Percentiles rank a stretch among this genome's conserved stretches.
phyloP scores from a whole-genome alignment of 495 filamentous ascomycete genomes.

The Aspergillus taichungensis region DNA sequence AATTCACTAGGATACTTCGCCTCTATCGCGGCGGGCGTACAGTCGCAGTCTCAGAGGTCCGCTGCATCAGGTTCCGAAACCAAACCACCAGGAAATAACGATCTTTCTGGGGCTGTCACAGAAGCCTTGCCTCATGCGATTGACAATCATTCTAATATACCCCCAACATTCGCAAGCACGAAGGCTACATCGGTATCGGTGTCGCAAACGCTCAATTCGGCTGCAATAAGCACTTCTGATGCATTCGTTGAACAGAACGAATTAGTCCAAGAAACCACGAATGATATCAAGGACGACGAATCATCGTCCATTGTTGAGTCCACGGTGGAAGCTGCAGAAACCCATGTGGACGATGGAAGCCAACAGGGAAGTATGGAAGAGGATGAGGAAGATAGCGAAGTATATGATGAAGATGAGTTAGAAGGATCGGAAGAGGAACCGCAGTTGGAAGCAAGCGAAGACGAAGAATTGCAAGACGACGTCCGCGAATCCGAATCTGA shows the following conservation, averaged over 20 bases:
- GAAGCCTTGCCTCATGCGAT: no score
- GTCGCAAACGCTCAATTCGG: no score
- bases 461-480: slow-evolving; percentile 3
- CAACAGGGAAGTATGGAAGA: not conserved
- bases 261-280: not conserved
- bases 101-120: no score
- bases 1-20: slow-evolving; percentile 25
- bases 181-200: no score
- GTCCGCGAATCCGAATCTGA: slow-evolving; percentile 5
- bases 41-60: slow-evolving; percentile 5
- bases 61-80: slow-evolving; percentile 10
- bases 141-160: not conserved
- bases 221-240: no score
- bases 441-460: slow-evolving; percentile 1
- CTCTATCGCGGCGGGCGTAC: slow-evolving; percentile 6
- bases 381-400: not conserved
- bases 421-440: not conserved
- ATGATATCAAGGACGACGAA: not conserved
- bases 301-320: not conserved
- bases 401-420: slow-evolving; percentile 2
- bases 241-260: no score
- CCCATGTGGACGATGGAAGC: not conserved
- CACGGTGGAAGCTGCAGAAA: not conserved
- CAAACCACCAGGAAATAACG: not conserved
- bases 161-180: no score